Percentiles rank a stretch among this genome's conserved stretches.
phyloP scores from a whole-genome alignment of 192 early-diverging fungal species.

The Funneliformis geosporum region DNA sequence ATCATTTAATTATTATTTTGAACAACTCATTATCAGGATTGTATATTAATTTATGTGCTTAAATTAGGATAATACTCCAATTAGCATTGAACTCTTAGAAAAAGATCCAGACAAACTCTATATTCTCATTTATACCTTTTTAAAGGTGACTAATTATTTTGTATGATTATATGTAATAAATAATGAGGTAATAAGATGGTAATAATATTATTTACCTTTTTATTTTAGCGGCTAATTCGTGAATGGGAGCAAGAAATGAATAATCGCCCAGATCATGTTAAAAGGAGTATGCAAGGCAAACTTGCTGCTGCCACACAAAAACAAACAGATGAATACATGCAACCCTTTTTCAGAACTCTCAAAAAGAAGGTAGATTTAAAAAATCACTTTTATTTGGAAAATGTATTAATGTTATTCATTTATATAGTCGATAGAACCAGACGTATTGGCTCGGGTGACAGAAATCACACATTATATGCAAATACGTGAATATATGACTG shows the following conservation, averaged over 20 bases:
- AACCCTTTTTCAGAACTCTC: constrained; percentile 87
- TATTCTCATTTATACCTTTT: constrained; percentile 77
- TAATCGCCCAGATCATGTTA: constrained; percentile 74
- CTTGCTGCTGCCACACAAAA: constrained; percentile 75
- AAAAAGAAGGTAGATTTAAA: constrained; percentile 55
- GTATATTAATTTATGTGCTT: neutral
- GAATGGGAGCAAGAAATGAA: constrained; percentile 87
- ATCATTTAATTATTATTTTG: neutral
- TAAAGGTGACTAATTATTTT: constrained; percentile 51
- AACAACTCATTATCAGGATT: neutral
- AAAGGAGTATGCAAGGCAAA: constrained; percentile 80
- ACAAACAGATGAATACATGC: constrained; percentile 86
- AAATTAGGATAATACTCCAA: constrained; percentile 67
- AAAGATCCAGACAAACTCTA: constrained; percentile 74
- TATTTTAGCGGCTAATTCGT: constrained; percentile 61
- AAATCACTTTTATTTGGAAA: neutral
- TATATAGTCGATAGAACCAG: constrained; percentile 64
- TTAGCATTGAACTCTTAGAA: constrained; percentile 73
- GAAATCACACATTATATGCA: constrained; percentile 89
- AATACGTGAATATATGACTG: constrained; percentile 85
- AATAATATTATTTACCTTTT: neutral
- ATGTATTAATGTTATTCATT: neutral
- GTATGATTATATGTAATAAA: neutral
- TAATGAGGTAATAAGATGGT: neutral
- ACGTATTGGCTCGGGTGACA: constrained; percentile 86